Conservation (phyloP, 2,329 filamentous ascomycete genomes). For the Calonectria pteridis region DNA sequence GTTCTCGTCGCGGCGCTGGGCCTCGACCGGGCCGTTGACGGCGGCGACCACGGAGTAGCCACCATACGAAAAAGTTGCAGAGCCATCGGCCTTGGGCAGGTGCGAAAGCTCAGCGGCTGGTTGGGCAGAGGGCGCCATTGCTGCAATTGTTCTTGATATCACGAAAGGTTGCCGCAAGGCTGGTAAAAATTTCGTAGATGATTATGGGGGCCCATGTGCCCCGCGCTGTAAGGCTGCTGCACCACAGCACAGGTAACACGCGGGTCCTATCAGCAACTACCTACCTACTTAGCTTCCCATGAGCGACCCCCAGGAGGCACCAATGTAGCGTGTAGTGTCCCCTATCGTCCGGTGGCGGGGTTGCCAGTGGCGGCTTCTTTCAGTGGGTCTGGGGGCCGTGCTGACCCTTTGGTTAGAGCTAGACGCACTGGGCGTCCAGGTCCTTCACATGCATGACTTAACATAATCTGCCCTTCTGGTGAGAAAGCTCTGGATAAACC, state of each 20-base stretch:
- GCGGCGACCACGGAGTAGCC: conserved; percentile 87
- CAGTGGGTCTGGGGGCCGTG: not conserved
- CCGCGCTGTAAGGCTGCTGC: not conserved
- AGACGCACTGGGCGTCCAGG: not conserved
- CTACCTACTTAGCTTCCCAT: not conserved
- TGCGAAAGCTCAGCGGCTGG: conserved; percentile 68
- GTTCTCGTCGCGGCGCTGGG: conserved; percentile 87
- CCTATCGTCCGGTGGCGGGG: not conserved
- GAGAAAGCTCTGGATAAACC: conserved; percentile 8
- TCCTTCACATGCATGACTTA: not conserved
- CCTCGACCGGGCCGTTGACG: conserved; percentile 94
- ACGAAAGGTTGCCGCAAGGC: conserved; percentile 4
- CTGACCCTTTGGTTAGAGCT: not conserved
- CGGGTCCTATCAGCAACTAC: not conserved
- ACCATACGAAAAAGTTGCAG: conserved; percentile 79
- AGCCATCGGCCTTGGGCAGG: conserved; percentile 82
- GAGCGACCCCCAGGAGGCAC: not conserved
- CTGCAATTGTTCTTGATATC: conserved; percentile 21
- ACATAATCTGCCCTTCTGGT: not conserved
- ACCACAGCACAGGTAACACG: not conserved
- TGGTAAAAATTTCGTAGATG: conserved; percentile 23
- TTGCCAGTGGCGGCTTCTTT: not conserved
- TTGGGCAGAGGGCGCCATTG: conserved; percentile 60
- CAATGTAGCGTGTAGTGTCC: not conserved
- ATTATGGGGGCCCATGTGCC: not conserved